Evolutionary conservation across 805 yeast species (phyloP).

Genomic region (Cyberlindnera misumaiensis): DNA sequence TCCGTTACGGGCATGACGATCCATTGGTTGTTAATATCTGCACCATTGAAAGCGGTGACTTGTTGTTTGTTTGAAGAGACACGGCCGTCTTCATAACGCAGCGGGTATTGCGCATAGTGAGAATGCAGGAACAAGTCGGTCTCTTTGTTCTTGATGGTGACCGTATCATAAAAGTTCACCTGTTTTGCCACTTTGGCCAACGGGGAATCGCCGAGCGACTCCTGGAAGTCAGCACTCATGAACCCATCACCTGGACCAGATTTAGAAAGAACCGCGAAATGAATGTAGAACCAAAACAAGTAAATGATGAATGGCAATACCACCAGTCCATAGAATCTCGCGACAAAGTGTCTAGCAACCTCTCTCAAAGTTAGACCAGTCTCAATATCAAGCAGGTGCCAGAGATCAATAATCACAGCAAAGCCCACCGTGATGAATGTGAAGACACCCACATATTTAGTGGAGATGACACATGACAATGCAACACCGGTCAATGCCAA

Average conservation of each 20-base stretch:
- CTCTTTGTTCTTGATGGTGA: constrained; percentile 75
- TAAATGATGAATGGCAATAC: constrained; percentile 78
- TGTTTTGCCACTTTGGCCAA: constrained; percentile 63
- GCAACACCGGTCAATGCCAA: constrained; percentile 74
- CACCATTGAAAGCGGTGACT: constrained; percentile 62
- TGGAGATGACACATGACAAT: constrained; percentile 86
- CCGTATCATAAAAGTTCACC: constrained; percentile 66
- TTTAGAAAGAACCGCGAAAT: constrained; percentile 69
- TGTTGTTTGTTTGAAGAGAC: constrained; percentile 92
- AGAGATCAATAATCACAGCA: constrained; percentile 79
- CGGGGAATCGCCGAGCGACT: constrained; percentile 79
- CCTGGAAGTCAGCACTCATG: constrained; percentile 95
- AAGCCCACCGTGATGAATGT: constrained; percentile 83
- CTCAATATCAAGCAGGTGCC: constrained; percentile 75
- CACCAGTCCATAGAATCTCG: constrained; percentile 66
- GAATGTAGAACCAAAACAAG: constrained; percentile 86
- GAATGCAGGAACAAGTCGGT: constrained; percentile 81
- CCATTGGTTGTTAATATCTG: constrained; percentile 76
- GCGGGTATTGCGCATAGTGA: constrained; percentile 66
- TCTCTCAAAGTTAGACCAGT: constrained; percentile 54
- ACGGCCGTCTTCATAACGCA: constrained; percentile 95
- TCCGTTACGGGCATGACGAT: constrained; percentile 62
- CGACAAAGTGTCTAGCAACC: constrained; percentile 62
- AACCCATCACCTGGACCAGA: constrained; percentile 96
- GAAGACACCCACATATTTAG: constrained; percentile 93